Evolutionary conservation across 78 protist species (phyloP), one percentile per base, ranked within the genome.

Genomic region (Tieghemostelium lacteum): DNA sequence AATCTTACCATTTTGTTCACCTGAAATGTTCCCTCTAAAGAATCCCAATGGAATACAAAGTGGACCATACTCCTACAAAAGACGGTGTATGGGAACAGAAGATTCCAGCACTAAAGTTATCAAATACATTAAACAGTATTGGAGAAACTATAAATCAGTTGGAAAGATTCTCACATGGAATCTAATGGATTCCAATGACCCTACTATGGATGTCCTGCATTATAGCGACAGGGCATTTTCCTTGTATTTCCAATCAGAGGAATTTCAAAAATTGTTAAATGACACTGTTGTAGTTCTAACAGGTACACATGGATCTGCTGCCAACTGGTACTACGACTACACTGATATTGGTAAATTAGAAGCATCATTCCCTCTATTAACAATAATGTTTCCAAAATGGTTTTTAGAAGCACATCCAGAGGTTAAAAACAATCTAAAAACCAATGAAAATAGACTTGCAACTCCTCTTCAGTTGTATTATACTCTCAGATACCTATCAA

Each of bases 1-100:
- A 45, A 76, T 80, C 2, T 20, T 80, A 40, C 88, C 88, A 50
- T 80, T 80, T 58, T 80, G 88, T 14, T 64, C 88, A 26, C 76
- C 88, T 19, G 63, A 65, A 20, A 76, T 69, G 12, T 67, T 65
- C 31, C 75, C 88, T 24, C 58, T 67, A 22, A 67, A 39, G 6
- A 67, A 50, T 22, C 88, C 88, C 37, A 50, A 66, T 28, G 76
- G 76, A 29, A 71, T 60, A 20, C 55, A 34, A 3, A 40, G 4
- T 1, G 74, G 74, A 1, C 93, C 93, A 24, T 87, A 42, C 40
- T 74, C 85, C 36, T 55, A 74, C 19, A 60, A 60, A 24, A 57
- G 86, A 28, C 45, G 93, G 42, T 87, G 93, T 34, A 10, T 87
- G 3, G 86, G 75, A 6, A 69, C 55, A 28, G 34, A 67, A n/a